phyloP scores from a whole-genome alignment of 441 rosid genomes.

The Raphanus hybrid region DNA sequence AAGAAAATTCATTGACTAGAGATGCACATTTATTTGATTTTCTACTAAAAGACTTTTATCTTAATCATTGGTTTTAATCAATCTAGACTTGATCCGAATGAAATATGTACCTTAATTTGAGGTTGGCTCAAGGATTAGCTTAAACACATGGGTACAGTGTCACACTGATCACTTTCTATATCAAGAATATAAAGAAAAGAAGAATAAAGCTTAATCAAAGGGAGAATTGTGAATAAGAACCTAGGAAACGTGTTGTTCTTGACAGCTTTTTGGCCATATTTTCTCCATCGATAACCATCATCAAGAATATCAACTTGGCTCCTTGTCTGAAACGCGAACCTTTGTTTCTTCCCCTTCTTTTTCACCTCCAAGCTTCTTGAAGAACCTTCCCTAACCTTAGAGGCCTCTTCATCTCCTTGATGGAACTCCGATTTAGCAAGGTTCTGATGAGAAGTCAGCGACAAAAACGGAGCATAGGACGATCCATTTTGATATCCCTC shows the following conservation, averaged over 20 bases:
- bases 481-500: slow-evolving; percentile 36
- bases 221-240: slow-evolving; percentile 28
- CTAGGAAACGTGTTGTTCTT: slow-evolving; percentile 69
- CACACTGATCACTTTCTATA: neutral
- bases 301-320: slow-evolving; percentile 75
- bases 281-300: slow-evolving; percentile 71
- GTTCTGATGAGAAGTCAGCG: slow-evolving; percentile 33
- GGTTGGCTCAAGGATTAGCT: neutral
- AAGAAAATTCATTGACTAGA: too few species aligned
- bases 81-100: neutral
- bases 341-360: slow-evolving; percentile 55
- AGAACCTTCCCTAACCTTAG: slow-evolving; percentile 34
- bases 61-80: neutral
- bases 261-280: slow-evolving; percentile 66
- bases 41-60: neutral
- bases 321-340: slow-evolving; percentile 63
- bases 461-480: slow-evolving; percentile 34
- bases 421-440: slow-evolving; percentile 17
- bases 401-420: slow-evolving; percentile 25
- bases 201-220: neutral
- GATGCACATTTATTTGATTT: neutral
- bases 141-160: slow-evolving; percentile 1
- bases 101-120: neutral
- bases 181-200: neutral
- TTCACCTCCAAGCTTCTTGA: slow-evolving; percentile 35